Conservation (phyloP, 768 basidiomycete species). For the Hypholoma sublateritium region DNA sequence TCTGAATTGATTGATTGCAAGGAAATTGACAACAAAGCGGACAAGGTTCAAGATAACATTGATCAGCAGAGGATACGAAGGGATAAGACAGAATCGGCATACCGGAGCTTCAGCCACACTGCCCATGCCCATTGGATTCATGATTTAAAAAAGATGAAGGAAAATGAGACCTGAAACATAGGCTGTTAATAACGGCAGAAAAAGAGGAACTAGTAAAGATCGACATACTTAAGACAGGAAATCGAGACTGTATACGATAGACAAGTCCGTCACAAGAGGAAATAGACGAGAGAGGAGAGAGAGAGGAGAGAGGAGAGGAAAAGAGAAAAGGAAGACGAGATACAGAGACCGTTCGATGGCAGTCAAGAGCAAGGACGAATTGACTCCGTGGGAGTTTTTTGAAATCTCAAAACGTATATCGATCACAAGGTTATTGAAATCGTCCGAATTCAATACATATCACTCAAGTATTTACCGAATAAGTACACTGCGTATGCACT, state of each 20-base stretch:
- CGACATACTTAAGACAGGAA: slow-evolving; percentile 53
- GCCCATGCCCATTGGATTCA: slow-evolving; percentile 78
- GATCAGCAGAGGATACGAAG: slow-evolving; percentile 30
- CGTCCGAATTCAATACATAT: neutral
- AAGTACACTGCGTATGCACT: neutral
- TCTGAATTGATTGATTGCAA: slow-evolving; percentile 40
- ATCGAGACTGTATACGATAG: slow-evolving; percentile 49
- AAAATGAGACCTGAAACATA: slow-evolving; percentile 47
- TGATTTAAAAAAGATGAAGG: slow-evolving; percentile 57
- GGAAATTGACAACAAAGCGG: slow-evolving; percentile 20
- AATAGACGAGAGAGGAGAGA: slow-evolving; percentile 44
- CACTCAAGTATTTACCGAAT: too few species aligned
- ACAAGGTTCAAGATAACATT: slow-evolving; percentile 19
- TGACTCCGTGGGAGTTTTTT: slow-evolving; percentile 40
- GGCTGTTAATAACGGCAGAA: slow-evolving; percentile 13
- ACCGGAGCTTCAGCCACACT: slow-evolving; percentile 77
- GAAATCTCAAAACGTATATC: slow-evolving; percentile 26
- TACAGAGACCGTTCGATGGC: slow-evolving; percentile 42
- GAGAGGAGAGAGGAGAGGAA: slow-evolving; percentile 45
- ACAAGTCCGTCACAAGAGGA: slow-evolving; percentile 59
- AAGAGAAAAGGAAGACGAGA: slow-evolving; percentile 43
- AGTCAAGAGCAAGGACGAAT: slow-evolving; percentile 44
- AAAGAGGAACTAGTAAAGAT: slow-evolving; percentile 20
- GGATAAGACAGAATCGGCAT: slow-evolving; percentile 32
- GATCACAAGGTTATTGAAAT: slow-evolving; percentile 13